Evolutionary conservation across 768 basidiomycete species (phyloP).

Genomic region (Panellus pusillus): DNA sequence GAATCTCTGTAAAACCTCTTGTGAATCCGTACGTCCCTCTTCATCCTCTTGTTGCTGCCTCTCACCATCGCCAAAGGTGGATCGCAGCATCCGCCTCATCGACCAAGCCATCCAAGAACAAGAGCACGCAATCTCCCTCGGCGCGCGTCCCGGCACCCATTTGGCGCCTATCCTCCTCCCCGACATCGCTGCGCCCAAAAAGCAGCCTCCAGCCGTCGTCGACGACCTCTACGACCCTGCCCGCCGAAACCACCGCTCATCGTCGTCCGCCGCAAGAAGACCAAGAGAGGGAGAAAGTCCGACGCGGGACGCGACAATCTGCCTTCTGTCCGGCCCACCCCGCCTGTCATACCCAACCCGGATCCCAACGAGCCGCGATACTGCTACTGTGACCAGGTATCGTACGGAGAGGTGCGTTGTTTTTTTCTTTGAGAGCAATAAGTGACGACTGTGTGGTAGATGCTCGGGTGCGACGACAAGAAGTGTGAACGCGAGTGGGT

Average conservation of each 20-base stretch:
- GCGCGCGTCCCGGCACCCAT: constrained; percentile 33
- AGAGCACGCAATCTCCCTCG: constrained; percentile 53
- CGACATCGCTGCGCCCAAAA: constrained; percentile 57
- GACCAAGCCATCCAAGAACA: constrained; percentile 73
- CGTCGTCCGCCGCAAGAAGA: constrained; percentile 23
- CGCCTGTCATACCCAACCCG: constrained; percentile 19
- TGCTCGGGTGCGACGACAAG: constrained; percentile 83
- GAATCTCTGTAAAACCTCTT: constrained; percentile 67
- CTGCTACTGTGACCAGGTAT: constrained; percentile 80
- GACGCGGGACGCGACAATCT: constrained; percentile 1
- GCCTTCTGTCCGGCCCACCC: constrained; percentile 26
- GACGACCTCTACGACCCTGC: constrained; percentile 36
- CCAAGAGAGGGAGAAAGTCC: constrained; percentile 25
- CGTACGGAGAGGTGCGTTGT: constrained; percentile 70
- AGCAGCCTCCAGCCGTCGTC: constrained; percentile 20
- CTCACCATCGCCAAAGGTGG: too few relatives aligned
- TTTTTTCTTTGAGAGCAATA: not conserved
- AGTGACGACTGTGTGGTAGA: constrained; percentile 41
- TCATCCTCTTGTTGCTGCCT: too few relatives aligned
- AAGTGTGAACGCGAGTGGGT: constrained; percentile 84
- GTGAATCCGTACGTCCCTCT: constrained; percentile 58
- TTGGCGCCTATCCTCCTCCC: constrained; percentile 55
- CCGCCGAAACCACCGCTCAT: constrained; percentile 14
- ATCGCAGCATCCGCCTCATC: constrained; percentile 75
- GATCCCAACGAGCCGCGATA: constrained; percentile 62